phyloP scores from a whole-genome alignment of 129 eudicot genomes.

The Arctium minus region DNA sequence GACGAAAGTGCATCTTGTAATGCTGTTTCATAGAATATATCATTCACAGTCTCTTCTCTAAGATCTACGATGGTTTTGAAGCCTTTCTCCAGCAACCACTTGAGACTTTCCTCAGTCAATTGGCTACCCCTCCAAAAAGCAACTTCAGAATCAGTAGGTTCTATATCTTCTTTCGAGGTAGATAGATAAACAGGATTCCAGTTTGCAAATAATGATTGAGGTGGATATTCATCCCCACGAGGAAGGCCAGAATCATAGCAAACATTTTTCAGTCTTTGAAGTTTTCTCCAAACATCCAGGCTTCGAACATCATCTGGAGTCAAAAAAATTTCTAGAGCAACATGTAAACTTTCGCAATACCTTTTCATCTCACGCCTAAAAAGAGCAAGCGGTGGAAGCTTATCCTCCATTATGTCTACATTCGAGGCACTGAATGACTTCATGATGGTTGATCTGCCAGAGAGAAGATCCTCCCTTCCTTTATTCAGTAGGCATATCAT shows the following conservation, averaged over 20 bases:
- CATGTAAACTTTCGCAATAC: conserved; percentile 92
- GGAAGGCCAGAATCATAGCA: conserved; percentile 94
- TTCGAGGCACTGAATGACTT: conserved; percentile 51
- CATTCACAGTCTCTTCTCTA: conserved; percentile 89
- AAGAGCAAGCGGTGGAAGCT: conserved; percentile 84
- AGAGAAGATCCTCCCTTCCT: conserved; percentile 87
- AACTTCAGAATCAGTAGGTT: conserved; percentile 44
- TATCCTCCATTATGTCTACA: conserved; percentile 55
- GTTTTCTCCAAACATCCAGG: conserved; percentile 77
- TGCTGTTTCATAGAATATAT: conserved; percentile 56
- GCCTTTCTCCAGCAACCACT: conserved; percentile 81
- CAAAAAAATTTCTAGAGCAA: conserved; percentile 80
- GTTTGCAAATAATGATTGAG: conserved; percentile 76
- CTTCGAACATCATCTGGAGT: conserved; percentile 65
- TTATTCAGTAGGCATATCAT: conserved; percentile 89
- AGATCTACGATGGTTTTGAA: conserved; percentile 86
- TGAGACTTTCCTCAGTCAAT: conserved; percentile 85
- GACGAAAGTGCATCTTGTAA: conserved; percentile 55
- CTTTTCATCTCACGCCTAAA: conserved; percentile 89
- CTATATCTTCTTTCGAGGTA: conserved; percentile 53
- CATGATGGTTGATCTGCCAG: conserved; percentile 73
- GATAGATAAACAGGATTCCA: conserved; percentile 84
- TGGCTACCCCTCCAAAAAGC: conserved; percentile 96
- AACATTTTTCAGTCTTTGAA: conserved; percentile 71
- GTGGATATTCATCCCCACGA: conserved; percentile 65